Percentiles rank a stretch among this genome's conserved stretches.
phyloP scores from a whole-genome alignment of 2,329 filamentous ascomycete genomes.

The Phoma herbarum region DNA sequence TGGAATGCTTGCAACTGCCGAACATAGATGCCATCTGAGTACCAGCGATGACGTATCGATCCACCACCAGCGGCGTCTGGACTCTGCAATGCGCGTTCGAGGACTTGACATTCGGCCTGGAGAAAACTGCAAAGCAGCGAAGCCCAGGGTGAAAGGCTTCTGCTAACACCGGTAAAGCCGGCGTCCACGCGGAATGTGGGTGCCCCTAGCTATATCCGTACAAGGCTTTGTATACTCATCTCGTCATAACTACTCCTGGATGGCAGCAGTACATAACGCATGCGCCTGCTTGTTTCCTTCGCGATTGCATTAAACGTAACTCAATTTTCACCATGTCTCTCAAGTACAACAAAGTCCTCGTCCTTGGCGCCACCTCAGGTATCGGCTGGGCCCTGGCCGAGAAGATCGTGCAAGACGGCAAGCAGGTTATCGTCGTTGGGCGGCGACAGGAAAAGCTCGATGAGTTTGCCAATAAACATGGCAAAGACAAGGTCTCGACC shows the following conservation, averaged over 20 bases:
- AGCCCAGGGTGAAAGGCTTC: not conserved
- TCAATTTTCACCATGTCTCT: conserved; percentile 51
- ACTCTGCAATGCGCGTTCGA: not conserved
- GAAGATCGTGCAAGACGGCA: conserved; percentile 58
- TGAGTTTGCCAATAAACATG: conserved; percentile 57
- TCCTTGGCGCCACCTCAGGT: conserved; percentile 63
- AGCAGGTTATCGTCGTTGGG: conserved; percentile 59
- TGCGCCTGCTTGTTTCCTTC: not conserved
- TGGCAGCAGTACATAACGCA: not conserved
- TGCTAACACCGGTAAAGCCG: conserved; percentile 14
- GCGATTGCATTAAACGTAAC: not conserved
- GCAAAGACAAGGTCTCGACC: conserved; percentile 56
- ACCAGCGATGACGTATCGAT: conserved; percentile 18
- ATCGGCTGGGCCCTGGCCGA: conserved; percentile 62
- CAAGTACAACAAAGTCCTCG: conserved; percentile 61
- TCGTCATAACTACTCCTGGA: conserved; percentile 7
- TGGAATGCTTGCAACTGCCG: conserved; percentile 9
- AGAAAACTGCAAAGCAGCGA: conserved; percentile 2
- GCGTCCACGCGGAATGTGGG: not conserved
- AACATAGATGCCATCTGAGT: not conserved
- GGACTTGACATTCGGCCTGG: not conserved
- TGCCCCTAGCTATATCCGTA: conserved; percentile 1
- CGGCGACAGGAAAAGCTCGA: conserved; percentile 62
- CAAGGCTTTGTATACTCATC: not conserved
- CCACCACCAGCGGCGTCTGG: conserved; percentile 4